A percentile compares a stretch with the other conserved stretches of the same genome.
Evolutionary conservation across 148 eudicot species (phyloP).

Genomic region (Diospyros kaki): DNA sequence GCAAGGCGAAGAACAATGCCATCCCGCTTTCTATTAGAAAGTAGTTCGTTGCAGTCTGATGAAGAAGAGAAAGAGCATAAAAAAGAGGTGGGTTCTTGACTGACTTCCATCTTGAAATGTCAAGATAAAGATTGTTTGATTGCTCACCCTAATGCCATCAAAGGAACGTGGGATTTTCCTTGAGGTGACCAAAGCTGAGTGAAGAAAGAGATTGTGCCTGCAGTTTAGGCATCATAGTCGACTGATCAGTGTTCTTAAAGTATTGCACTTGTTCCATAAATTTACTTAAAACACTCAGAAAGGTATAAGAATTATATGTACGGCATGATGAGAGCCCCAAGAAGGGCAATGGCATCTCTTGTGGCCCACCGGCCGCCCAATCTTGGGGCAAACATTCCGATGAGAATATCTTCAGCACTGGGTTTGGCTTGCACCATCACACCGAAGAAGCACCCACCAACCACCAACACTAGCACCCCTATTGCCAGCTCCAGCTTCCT

Average conservation of each 20-base stretch:
- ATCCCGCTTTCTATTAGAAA: constrained; percentile 12
- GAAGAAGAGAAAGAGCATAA: neutral
- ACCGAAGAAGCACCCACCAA: constrained; percentile 16
- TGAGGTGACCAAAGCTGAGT: constrained; percentile 15
- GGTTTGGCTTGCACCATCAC: constrained; percentile 11
- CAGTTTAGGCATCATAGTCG: neutral
- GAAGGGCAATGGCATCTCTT: constrained; percentile 5
- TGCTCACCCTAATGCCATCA: constrained; percentile 8
- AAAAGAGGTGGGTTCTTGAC: too few relatives aligned
- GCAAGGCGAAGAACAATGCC: constrained; percentile 15
- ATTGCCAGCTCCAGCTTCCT: constrained; percentile 19
- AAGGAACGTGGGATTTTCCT: constrained; percentile 10
- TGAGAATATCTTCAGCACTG: neutral
- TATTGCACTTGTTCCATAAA: neutral
- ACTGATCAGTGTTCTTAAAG: too few relatives aligned
- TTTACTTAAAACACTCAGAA: neutral
- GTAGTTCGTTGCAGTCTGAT: constrained; percentile 16
- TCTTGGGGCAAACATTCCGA: constrained; percentile 14
- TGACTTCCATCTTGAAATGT: too few relatives aligned
- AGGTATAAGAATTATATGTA: neutral
- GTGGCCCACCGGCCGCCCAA: neutral
- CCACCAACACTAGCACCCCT: constrained; percentile 6
- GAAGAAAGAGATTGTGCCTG: constrained; percentile 18
- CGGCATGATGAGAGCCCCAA: constrained; percentile 19
- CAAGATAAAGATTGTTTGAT: neutral